Conservation (phyloP, 169 alveolate genomes). For the Ichthyophthirius multifiliis region DNA sequence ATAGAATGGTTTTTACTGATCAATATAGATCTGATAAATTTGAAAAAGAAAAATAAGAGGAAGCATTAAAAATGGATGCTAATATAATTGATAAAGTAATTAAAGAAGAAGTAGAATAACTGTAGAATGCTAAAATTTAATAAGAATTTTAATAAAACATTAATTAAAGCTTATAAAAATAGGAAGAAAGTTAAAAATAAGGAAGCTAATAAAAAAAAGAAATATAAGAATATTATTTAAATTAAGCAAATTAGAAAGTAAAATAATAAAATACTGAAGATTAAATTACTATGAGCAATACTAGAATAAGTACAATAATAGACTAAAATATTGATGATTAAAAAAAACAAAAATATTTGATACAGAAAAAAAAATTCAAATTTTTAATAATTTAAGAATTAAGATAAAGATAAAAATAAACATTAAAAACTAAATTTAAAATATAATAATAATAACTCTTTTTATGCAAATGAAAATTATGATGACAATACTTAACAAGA, state of each 20-base stretch:
- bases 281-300: slow-evolving; percentile 6
- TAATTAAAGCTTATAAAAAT: slow-evolving; percentile 5
- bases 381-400: background rate
- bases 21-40: slow-evolving; percentile 12
- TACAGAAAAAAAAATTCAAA: background rate
- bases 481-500: background rate
- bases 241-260: slow-evolving; percentile 28
- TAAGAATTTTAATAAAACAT: slow-evolving; percentile 4
- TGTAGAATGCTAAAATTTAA: no score
- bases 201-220: slow-evolving; percentile 5
- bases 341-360: slow-evolving; percentile 15
- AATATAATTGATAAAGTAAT: slow-evolving; percentile 22
- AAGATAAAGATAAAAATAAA: background rate
- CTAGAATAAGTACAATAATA: slow-evolving; percentile 5
- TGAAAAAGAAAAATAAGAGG: slow-evolving; percentile 21
- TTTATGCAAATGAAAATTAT: background rate
- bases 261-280: slow-evolving; percentile 24
- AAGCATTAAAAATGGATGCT: slow-evolving; percentile 28
- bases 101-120: slow-evolving; percentile 24
- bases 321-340: background rate
- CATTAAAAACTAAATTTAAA: background rate
- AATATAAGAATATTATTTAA: slow-evolving; percentile 6
- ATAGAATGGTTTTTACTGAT: slow-evolving; percentile 28
- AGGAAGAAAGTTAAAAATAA: slow-evolving; percentile 30
- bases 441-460: background rate